phyloP scores from a whole-genome alignment of 768 basidiomycete species.

The Lactarius tabidus region DNA sequence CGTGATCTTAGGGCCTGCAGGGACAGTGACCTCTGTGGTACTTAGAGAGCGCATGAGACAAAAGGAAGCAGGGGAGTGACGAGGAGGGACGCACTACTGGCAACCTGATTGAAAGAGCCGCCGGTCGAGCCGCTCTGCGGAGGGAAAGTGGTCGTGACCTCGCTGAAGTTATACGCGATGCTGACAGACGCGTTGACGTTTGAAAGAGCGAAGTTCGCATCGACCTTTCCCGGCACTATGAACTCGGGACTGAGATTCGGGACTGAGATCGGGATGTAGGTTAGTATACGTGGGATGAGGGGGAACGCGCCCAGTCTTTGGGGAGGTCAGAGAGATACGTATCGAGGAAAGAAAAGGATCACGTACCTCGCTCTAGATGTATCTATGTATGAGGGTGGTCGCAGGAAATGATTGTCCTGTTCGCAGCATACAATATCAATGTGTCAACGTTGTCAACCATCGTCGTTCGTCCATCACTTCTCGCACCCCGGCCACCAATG shows the following conservation, averaged over 20 bases:
- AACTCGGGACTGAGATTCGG: too few species aligned
- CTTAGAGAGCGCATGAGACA: conserved; percentile 30
- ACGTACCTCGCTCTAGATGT: conserved; percentile 70
- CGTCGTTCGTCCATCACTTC: conserved; percentile 78
- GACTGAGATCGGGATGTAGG: conserved; percentile 88
- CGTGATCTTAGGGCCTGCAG: conserved; percentile 33
- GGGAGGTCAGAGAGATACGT: conserved; percentile 11
- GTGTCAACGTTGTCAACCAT: conserved; percentile 67
- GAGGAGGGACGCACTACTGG: conserved; percentile 42
- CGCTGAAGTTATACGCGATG: conserved; percentile 40
- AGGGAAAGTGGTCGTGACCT: conserved; percentile 45
- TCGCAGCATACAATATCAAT: conserved; percentile 90
- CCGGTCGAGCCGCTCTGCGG: conserved; percentile 30
- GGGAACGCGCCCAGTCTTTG: conserved; percentile 82
- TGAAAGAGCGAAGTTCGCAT: conserved; percentile 23
- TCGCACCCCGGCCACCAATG: conserved; percentile 67
- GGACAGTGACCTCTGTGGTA: conserved; percentile 32
- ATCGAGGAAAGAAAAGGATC: not conserved
- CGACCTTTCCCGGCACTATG: conserved; percentile 36
- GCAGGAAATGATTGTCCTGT: conserved; percentile 84
- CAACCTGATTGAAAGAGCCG: conserved; percentile 34
- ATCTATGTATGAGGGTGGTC: conserved; percentile 69
- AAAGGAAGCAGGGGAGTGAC: too few species aligned
- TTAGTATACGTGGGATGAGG: conserved; percentile 51
- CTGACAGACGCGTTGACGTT: conserved; percentile 37